Evolutionary conservation across 805 yeast species (phyloP), one percentile per base, ranked within the genome.

Genomic region (Wickerhamomyces sydowiorum): DNA sequence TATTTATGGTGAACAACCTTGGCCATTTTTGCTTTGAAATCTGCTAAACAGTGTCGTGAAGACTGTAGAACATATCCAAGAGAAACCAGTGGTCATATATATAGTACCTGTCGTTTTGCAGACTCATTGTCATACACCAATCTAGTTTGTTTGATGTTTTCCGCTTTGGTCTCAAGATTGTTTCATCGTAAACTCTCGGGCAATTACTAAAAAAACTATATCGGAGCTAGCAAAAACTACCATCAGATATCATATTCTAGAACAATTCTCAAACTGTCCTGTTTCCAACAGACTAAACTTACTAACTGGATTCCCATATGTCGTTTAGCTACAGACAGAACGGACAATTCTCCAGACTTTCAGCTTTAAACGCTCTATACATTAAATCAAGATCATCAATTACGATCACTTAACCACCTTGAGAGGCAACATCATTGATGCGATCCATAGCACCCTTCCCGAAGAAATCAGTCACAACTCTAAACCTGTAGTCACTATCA

Each of bases 391-490:
- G 28, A 25, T 25, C 13, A n/a, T n/a, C n/a, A n/a, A n/a, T n/a
- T n/a, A 28, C 4, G 17, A n/a, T n/a, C 30, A 6, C 14, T 28
- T 29, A 21, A n/a, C 31, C 4, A 10, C 21, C 34, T 36, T 33
- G 8, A 36, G 41, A 21, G 2, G 44, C 8, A 6, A 24, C 39
- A 29, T 43, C 45, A 12, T 44, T 45, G 4, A 40, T 38, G n/a
- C 40, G 61, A 38, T 82, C 87, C 78, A 90, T 75, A 0, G 84
- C 91, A 2, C 99, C 99, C 44, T 89, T 75, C 2, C 96, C 96
- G 36, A 90, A 75, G 59, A 82, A 90, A 42, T 87, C 95, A 44
- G 83, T 75, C 40, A 91, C 75, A 3, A 82, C 81, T 54, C 79
- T 82, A 60, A 90, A 82, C 49, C 86, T 74, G 50, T 84, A 86